Evolutionary conservation across 768 basidiomycete species (phyloP).

Genomic region (Pulveroboletus sp.): DNA sequence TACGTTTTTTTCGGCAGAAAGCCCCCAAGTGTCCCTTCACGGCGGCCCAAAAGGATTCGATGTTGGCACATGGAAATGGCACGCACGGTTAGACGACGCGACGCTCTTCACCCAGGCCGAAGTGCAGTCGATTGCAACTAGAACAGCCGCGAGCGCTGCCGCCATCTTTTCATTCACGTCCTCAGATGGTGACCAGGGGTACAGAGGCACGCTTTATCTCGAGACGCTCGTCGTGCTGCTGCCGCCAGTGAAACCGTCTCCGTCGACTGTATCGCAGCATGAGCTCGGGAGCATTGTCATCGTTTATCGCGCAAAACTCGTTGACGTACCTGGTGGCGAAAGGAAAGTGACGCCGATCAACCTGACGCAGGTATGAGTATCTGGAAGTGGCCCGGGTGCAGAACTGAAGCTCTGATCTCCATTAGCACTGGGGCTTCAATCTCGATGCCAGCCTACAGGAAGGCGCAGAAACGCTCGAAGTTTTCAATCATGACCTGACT

Average conservation of each 20-base stretch:
- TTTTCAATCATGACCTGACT: conserved; percentile 48
- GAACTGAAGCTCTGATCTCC: neutral
- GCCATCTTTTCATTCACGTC: conserved; percentile 59
- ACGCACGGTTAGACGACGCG: conserved; percentile 37
- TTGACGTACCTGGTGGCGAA: conserved; percentile 36
- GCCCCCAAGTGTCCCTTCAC: conserved; percentile 61
- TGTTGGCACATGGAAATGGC: conserved; percentile 47
- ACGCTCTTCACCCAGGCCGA: conserved; percentile 60
- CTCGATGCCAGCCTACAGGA: conserved; percentile 62
- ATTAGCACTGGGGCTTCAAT: conserved; percentile 82
- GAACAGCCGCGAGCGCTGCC: conserved; percentile 34
- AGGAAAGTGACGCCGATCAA: conserved; percentile 68
- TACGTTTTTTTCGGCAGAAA: too few relatives aligned
- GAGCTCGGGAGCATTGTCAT: conserved; percentile 65
- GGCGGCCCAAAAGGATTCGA: conserved; percentile 72
- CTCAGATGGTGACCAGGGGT: conserved; percentile 69
- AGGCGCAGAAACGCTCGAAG: conserved; percentile 40
- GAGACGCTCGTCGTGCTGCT: conserved; percentile 56
- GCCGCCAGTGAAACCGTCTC: conserved; percentile 32
- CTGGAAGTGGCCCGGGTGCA: neutral
- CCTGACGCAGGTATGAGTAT: conserved; percentile 59
- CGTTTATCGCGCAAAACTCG: conserved; percentile 68
- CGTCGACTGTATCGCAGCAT: conserved; percentile 34
- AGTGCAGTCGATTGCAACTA: conserved; percentile 38
- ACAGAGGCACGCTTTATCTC: conserved; percentile 55